phyloP scores from a whole-genome alignment of 768 basidiomycete species.

The Tylopilus sp. region DNA sequence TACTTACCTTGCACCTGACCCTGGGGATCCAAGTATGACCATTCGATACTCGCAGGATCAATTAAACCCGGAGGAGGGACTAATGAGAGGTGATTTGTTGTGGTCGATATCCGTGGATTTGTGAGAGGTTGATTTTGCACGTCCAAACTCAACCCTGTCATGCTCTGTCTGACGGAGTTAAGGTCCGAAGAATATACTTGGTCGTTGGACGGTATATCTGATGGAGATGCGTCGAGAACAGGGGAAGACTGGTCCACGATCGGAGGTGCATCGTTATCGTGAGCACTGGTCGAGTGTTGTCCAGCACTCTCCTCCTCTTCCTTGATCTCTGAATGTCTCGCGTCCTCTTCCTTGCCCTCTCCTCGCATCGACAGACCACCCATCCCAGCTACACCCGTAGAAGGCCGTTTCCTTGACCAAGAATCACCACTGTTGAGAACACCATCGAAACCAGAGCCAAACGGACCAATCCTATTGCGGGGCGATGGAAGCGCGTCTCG shows the following conservation, averaged over 20 bases:
- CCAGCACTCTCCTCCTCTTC: constrained; percentile 51
- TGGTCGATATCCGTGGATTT: constrained; percentile 5
- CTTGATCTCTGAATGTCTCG: constrained; percentile 47
- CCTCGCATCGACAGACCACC: constrained; percentile 37
- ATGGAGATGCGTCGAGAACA: constrained; percentile 5
- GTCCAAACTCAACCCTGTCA: constrained; percentile 17
- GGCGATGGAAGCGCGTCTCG: constrained; percentile 65
- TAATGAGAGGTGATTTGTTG: constrained; percentile 14
- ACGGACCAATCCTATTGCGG: constrained; percentile 55
- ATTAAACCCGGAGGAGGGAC: constrained; percentile 44
- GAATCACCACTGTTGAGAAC: constrained; percentile 63
- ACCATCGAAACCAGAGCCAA: constrained; percentile 67
- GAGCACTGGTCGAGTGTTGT: constrained; percentile 5
- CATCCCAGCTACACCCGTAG: constrained; percentile 50
- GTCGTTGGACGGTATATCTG: constrained; percentile 3
- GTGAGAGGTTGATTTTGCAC: constrained; percentile 6
- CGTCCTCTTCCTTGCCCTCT: constrained; percentile 37
- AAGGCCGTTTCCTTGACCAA: constrained; percentile 65
- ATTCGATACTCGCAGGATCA: constrained; percentile 66
- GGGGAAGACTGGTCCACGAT: constrained; percentile 13
- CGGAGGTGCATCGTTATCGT: constrained; percentile 4
- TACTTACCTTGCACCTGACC: constrained; percentile 84
- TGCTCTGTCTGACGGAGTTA: constrained; percentile 8
- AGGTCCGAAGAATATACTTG: constrained; percentile 11
- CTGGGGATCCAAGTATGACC: constrained; percentile 91